A percentile compares a stretch with the other conserved stretches of the same genome.
Conservation (phyloP, 2,329 filamentous ascomycete genomes). For the Bipolaris gigantea region DNA sequence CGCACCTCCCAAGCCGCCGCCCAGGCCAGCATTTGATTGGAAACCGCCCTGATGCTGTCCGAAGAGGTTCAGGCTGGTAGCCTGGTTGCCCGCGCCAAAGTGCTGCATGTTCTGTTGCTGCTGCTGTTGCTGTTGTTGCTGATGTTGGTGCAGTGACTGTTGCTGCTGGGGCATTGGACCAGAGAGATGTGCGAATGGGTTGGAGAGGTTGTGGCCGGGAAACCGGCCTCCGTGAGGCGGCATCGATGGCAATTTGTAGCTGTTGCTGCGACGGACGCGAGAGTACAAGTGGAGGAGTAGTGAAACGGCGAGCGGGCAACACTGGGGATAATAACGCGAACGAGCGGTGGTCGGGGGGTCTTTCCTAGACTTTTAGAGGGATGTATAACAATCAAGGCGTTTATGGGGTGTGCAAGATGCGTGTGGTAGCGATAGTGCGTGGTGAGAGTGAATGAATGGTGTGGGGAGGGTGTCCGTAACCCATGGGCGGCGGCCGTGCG, state of each 20-base stretch:
- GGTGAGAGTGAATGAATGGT: conserved; percentile 4
- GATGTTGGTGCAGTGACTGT: conserved; percentile 50
- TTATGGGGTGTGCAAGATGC: neutral
- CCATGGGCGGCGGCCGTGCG: conserved; percentile 11
- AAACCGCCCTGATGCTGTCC: conserved; percentile 44
- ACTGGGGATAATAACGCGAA: neutral
- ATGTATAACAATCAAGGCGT: neutral
- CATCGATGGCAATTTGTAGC: conserved; percentile 48
- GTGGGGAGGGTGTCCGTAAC: conserved; percentile 4
- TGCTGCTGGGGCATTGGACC: conserved; percentile 45
- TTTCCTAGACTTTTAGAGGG: too few relatives aligned
- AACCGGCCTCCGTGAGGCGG: conserved; percentile 62
- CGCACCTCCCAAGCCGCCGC: conserved; percentile 60
- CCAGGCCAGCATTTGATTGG: conserved; percentile 56
- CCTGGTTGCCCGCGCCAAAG: conserved; percentile 60
- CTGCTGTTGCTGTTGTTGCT: conserved; percentile 52
- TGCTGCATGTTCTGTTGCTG: conserved; percentile 64
- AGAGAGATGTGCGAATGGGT: conserved; percentile 60
- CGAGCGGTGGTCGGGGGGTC: neutral
- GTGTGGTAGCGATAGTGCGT: conserved; percentile 1
- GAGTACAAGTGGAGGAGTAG: neutral
- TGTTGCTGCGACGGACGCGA: conserved; percentile 21
- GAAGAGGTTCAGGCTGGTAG: conserved; percentile 65
- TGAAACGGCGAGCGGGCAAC: neutral
- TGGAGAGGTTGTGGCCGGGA: conserved; percentile 60